Evolutionary conservation across 768 basidiomycete genomes (phyloP).

Genomic region (Kwoniella pini): DNA sequence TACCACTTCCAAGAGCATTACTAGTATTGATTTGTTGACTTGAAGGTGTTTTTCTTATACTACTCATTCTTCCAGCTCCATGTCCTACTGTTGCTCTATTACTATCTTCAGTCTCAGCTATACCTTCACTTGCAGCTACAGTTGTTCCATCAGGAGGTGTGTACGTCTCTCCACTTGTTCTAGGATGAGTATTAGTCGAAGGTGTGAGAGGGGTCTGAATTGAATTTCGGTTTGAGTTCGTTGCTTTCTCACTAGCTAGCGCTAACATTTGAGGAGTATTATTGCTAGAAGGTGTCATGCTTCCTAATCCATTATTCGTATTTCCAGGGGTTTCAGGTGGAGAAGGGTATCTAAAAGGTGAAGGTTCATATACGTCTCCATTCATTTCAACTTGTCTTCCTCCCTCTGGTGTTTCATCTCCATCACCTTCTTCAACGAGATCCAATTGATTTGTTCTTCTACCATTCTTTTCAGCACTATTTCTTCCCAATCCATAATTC

Average conservation of each 20-base stretch:
- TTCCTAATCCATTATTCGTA: not conserved
- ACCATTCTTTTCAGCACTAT: slow-evolving; percentile 3
- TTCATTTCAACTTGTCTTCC: slow-evolving; percentile 8
- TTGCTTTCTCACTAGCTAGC: slow-evolving; percentile 12
- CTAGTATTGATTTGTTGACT: not conserved
- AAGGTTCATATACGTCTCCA: slow-evolving; percentile 19
- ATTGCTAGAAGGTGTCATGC: not conserved
- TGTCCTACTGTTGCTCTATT: slow-evolving; percentile 19
- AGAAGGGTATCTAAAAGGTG: slow-evolving; percentile 21
- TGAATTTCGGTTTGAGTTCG: not conserved
- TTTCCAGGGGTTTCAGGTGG: slow-evolving; percentile 17
- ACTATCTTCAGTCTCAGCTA: slow-evolving; percentile 4
- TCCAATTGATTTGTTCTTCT: slow-evolving; percentile 16
- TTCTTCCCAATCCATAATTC: slow-evolving; percentile 22
- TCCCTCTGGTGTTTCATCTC: not conserved
- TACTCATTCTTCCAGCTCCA: slow-evolving; percentile 14
- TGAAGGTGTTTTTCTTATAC: slow-evolving; percentile 23
- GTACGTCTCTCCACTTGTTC: not conserved
- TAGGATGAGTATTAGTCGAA: not conserved
- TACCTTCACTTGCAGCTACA: not conserved
- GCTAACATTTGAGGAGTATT: slow-evolving; percentile 18
- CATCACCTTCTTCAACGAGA: slow-evolving; percentile 12
- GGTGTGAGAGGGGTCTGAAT: not conserved
- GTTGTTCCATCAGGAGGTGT: not conserved
- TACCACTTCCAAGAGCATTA: not conserved